A percentile compares a stretch with the other conserved stretches of the same genome.
Conservation (phyloP, 2,329 filamentous ascomycete species). For the Phaeoacremonium minimum region DNA sequence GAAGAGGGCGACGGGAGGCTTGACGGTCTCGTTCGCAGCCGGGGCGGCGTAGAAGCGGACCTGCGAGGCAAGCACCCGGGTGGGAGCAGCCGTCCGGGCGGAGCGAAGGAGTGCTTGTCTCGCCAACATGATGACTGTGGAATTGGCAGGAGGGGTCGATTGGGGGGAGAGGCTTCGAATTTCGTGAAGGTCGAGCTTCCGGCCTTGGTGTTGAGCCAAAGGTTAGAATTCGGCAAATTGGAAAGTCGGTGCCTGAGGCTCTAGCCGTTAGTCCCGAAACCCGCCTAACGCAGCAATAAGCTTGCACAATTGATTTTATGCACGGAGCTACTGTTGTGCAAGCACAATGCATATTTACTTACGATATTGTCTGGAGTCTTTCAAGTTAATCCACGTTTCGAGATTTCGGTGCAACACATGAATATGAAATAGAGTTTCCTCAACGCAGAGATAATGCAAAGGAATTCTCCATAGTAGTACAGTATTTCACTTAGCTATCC, state of each 20-base stretch:
- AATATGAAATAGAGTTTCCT: no score
- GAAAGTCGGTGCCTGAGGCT: constrained; percentile 5
- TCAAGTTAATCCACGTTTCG: no score
- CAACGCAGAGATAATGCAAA: no score
- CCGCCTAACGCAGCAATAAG: no score
- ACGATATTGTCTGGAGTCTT: no score
- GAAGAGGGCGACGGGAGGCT: constrained; percentile 87
- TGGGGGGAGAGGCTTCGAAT: constrained; percentile 10
- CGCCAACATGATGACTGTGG: constrained; percentile 48
- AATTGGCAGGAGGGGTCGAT: constrained; percentile 15
- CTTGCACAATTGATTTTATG: no score
- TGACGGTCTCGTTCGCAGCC: constrained; percentile 60
- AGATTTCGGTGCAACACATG: no score
- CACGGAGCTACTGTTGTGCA: no score
- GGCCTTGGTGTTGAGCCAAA: constrained; percentile 10
- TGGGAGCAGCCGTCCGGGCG: constrained; percentile 54
- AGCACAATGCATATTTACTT: no score
- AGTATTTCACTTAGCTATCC: no score
- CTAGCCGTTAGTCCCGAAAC: no score
- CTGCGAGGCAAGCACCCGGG: constrained; percentile 54
- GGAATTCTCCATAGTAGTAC: no score
- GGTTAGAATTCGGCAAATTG: constrained; percentile 10
- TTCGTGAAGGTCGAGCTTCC: constrained; percentile 11
- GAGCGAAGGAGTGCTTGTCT: constrained; percentile 54
- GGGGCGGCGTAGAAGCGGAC: constrained; percentile 73